Percentiles rank a stretch among this genome's conserved stretches.
Conservation (phyloP, 805 yeast genomes). For the Saccharomycopsis malanga region DNA sequence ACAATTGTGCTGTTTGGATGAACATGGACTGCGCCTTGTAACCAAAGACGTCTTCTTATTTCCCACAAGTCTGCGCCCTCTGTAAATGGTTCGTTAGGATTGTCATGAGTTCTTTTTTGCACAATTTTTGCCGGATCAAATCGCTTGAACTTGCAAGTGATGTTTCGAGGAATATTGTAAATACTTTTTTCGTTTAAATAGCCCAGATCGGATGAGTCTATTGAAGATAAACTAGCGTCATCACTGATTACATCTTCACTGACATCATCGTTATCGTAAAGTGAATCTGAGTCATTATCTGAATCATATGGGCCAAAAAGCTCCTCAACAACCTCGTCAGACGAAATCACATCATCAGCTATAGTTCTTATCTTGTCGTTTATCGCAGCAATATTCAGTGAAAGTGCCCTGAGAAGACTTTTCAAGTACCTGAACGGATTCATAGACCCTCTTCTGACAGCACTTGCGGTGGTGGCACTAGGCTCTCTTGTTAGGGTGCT, state of each 20-base stretch:
- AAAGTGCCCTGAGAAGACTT: background rate
- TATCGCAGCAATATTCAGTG: background rate
- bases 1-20: slow-evolving; percentile 4
- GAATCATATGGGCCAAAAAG: slow-evolving; percentile 1
- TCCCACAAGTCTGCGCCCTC: slow-evolving; percentile 65
- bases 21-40: slow-evolving; percentile 31
- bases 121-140: background rate
- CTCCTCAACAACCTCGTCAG: slow-evolving; percentile 8
- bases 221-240: background rate
- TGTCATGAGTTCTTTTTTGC: background rate
- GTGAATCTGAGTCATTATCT: background rate
- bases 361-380: slow-evolving; percentile 2
- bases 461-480: too few species aligned
- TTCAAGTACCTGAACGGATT: background rate
- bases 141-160: background rate
- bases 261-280: background rate
- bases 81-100: slow-evolving; percentile 34
- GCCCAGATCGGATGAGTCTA: background rate
- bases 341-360: background rate
- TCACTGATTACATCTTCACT: background rate
- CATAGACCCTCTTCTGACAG: too few species aligned
- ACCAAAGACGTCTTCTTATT: slow-evolving; percentile 63
- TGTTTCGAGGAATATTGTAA: slow-evolving; percentile 3
- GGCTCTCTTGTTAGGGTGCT: too few species aligned
- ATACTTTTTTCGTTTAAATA: background rate